Conservation (phyloP, 2,329 filamentous ascomycete genomes). For the Arthrobotrys conoides region DNA sequence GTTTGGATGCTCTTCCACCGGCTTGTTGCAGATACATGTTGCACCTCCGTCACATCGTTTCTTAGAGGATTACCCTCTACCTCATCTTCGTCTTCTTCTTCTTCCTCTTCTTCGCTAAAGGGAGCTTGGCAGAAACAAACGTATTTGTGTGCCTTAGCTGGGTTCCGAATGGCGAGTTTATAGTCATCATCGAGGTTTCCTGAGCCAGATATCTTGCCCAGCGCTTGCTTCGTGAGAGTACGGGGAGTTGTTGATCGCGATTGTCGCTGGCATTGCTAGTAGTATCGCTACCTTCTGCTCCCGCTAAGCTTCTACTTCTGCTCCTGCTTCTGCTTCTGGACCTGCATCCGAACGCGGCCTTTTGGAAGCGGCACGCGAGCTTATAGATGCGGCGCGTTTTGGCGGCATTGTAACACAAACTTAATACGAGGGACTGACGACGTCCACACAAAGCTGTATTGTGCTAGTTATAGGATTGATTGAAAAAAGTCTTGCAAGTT, state of each 20-base stretch:
- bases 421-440: slow-evolving; percentile 6
- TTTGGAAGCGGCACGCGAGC: not conserved
- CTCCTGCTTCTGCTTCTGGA: too few relatives aligned
- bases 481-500: not conserved
- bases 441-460: not conserved
- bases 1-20: slow-evolving; percentile 65
- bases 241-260: not conserved
- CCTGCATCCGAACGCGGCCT: not conserved
- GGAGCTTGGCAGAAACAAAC: slow-evolving; percentile 64
- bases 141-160: slow-evolving; percentile 64
- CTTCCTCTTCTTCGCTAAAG: slow-evolving; percentile 38
- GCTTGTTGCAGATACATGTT: slow-evolving; percentile 66
- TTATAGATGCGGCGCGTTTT: slow-evolving; percentile 31
- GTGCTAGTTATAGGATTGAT: not conserved
- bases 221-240: slow-evolving; percentile 62
- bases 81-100: slow-evolving; percentile 40
- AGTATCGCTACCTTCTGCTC: not conserved
- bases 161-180: slow-evolving; percentile 63
- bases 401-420: slow-evolving; percentile 30
- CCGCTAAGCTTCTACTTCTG: too few relatives aligned
- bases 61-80: slow-evolving; percentile 33
- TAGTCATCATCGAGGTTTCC: slow-evolving; percentile 66
- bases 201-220: slow-evolving; percentile 66
- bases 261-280: not conserved
- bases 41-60: slow-evolving; percentile 63